Evolutionary conservation across 2,329 filamentous ascomycete species (phyloP).

Genomic region (Cladorrhinum sp.): DNA sequence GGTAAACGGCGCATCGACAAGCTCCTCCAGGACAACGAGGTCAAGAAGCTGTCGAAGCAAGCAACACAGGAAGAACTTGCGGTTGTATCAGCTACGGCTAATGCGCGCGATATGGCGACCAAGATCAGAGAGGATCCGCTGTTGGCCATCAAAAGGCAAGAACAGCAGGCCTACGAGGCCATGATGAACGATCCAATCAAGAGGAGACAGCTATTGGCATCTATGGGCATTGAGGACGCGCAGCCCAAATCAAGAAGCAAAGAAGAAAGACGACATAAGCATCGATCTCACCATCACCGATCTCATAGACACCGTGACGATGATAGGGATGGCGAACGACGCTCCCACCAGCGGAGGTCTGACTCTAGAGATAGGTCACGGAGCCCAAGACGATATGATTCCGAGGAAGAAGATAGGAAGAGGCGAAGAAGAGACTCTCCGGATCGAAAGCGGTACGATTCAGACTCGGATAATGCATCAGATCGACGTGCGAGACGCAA

Average conservation of each 20-base stretch:
- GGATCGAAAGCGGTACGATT: constrained; percentile 21
- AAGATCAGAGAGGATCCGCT: constrained; percentile 92
- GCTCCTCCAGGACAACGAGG: constrained; percentile 72
- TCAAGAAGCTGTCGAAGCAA: constrained; percentile 73
- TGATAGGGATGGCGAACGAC: constrained; percentile 39
- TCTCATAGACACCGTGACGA: constrained; percentile 40
- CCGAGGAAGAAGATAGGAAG: constrained; percentile 28
- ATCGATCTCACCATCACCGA: constrained; percentile 42
- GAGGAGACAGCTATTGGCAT: constrained; percentile 63
- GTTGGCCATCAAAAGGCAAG: constrained; percentile 87
- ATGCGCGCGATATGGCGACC: constrained; percentile 70
- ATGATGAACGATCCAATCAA: constrained; percentile 76
- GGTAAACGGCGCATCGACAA: constrained; percentile 91
- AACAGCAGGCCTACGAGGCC: constrained; percentile 74
- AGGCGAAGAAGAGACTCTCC: constrained; percentile 31
- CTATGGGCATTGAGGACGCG: constrained; percentile 55
- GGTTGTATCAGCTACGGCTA: constrained; percentile 67
- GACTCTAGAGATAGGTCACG: constrained; percentile 43
- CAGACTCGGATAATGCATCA: constrained; percentile 12
- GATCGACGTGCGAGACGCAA: constrained; percentile 2
- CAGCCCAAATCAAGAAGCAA: constrained; percentile 36
- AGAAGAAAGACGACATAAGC: constrained; percentile 42
- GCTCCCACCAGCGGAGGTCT: constrained; percentile 42
- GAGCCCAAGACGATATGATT: constrained; percentile 38
- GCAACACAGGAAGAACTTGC: constrained; percentile 58